Evolutionary conservation across 805 yeast genomes (phyloP).

Genomic region (Metschnikowia kofuensis): DNA sequence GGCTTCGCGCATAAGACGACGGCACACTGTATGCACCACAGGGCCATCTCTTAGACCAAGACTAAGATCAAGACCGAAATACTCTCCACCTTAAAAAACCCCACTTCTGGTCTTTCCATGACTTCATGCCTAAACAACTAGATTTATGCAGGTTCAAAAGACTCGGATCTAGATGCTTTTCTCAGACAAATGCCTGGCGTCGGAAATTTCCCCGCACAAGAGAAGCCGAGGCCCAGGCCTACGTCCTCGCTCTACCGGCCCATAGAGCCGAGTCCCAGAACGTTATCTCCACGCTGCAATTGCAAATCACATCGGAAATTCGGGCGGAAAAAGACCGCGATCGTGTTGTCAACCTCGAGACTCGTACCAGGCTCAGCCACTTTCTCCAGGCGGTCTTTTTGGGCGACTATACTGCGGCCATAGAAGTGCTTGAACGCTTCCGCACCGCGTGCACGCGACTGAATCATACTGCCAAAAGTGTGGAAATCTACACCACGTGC

Average conservation of each 20-base stretch:
- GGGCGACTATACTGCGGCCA: slow-evolving; percentile 9
- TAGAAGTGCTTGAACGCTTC: slow-evolving; percentile 1
- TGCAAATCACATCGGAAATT: slow-evolving; percentile 3
- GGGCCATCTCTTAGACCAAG: no score
- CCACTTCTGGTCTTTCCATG: no score
- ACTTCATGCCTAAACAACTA: no score
- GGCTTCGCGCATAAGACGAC: no score
- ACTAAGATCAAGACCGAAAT: no score
- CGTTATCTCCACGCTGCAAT: slow-evolving; percentile 11
- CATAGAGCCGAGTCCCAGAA: not conserved
- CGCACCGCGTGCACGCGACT: slow-evolving; percentile 1
- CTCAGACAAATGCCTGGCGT: not conserved
- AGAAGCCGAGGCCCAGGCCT: not conserved
- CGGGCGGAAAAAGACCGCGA: not conserved
- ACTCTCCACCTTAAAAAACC: no score
- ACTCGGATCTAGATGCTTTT: not conserved
- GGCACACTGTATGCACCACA: no score
- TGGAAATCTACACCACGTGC: slow-evolving; percentile 13
- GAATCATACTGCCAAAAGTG: not conserved
- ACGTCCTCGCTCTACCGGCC: not conserved
- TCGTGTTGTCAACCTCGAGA: slow-evolving; percentile 6
- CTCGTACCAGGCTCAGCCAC: slow-evolving; percentile 12
- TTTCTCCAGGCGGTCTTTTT: slow-evolving; percentile 16
- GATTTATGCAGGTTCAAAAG: no score
- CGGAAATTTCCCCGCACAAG: not conserved